Evolutionary conservation across 2,329 filamentous ascomycete genomes (phyloP).

Genomic region (Colletotrichum filicis): DNA sequence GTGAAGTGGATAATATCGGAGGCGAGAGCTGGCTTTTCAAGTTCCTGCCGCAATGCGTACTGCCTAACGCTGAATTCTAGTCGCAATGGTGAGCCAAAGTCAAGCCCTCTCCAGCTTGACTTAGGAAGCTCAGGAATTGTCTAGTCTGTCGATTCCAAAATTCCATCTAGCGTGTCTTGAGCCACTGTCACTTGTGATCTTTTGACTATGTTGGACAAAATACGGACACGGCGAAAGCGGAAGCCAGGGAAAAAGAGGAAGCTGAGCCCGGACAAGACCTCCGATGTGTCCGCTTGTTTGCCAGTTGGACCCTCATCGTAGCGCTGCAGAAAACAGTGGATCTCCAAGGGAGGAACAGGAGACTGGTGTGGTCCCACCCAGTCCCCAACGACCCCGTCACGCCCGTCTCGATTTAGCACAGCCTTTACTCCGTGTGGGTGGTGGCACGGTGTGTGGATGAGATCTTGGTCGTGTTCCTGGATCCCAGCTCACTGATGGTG

Average conservation of each 20-base stretch:
- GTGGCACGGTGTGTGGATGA: neutral
- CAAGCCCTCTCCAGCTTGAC: neutral
- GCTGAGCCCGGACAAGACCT: neutral
- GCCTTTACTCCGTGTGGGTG: conserved; percentile 26
- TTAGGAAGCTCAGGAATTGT: neutral
- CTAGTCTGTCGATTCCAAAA: neutral
- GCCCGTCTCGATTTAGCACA: conserved; percentile 28
- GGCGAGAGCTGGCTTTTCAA: neutral
- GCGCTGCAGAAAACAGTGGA: neutral
- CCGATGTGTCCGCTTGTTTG: neutral
- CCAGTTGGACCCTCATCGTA: neutral
- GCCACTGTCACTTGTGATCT: neutral
- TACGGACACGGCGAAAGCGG: neutral
- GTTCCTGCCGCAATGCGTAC: neutral
- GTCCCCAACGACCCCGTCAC: conserved; percentile 1
- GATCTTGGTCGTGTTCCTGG: conserved; percentile 27
- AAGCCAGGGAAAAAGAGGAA: neutral
- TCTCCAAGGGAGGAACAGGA: neutral
- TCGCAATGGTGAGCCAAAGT: neutral
- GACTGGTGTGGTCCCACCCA: neutral
- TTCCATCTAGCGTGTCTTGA: neutral
- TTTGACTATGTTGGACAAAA: neutral
- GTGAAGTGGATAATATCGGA: neutral
- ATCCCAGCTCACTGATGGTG: conserved; percentile 15
- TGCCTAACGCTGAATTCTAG: neutral